A percentile compares a stretch with the other conserved stretches of the same genome.
Conservation (phyloP, 1,284 basidiomycete species). For the Takashimella koratensis region DNA sequence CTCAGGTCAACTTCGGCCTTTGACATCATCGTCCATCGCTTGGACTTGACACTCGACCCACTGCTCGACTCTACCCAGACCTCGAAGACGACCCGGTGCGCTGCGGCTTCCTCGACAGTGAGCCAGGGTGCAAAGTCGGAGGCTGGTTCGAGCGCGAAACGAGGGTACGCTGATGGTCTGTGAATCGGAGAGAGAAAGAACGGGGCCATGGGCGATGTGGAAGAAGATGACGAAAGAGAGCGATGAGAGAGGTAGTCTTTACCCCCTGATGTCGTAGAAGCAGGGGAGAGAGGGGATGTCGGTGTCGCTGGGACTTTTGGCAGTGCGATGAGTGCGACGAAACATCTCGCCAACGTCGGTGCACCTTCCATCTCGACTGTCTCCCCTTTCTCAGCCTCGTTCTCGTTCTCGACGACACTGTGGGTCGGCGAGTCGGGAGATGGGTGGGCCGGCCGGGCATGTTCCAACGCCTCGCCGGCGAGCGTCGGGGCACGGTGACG, state of each 20-base stretch:
- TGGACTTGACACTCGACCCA: constrained; percentile 2
- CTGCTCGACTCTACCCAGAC: constrained; percentile 38
- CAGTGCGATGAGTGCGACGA: neutral
- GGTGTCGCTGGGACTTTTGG: too few relatives aligned
- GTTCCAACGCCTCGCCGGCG: neutral
- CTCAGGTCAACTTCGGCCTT: constrained; percentile 16
- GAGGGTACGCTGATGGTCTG: constrained; percentile 40
- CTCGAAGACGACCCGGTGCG: constrained; percentile 25
- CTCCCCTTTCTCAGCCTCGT: constrained; percentile 33
- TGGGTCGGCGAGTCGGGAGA: neutral
- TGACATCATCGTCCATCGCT: neutral
- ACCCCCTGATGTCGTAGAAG: neutral
- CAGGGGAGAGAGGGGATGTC: neutral
- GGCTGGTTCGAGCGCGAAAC: constrained; percentile 34
- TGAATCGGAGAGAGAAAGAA: constrained; percentile 49
- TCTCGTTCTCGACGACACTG: constrained; percentile 20
- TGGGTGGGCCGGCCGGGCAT: neutral
- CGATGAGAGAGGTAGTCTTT: neutral
- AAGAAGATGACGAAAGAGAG: neutral
- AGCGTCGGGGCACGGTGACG: neutral
- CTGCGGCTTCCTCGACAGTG: constrained; percentile 21
- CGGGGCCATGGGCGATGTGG: constrained; percentile 12
- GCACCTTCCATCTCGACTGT: constrained; percentile 29
- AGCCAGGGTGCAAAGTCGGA: constrained; percentile 47
- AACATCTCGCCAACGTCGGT: neutral